These are phyloP conservation scores for Wickerhamomyces tratensis DNA, from an alignment of 805 yeast species.

Conservation along the genomic window DNA sequence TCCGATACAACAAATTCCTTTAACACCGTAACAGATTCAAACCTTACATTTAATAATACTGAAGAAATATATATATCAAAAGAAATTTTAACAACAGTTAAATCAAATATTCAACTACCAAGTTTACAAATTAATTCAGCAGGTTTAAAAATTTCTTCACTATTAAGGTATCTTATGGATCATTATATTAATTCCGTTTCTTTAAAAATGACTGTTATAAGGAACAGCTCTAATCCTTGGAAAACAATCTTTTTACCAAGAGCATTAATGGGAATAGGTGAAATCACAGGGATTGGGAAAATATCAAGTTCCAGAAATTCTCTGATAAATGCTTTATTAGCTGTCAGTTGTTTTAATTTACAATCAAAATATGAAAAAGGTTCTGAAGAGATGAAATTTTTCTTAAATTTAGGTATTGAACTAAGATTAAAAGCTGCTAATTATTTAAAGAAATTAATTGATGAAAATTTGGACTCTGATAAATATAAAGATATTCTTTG, in stretches of 20 bases:
- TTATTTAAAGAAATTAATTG: constrained; percentile 52
- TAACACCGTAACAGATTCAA: constrained; percentile 2
- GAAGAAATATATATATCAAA: constrained; percentile 1
- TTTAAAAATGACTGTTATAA: constrained; percentile 66
- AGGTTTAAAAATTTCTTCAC: constrained; percentile 55
- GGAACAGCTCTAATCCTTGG: constrained; percentile 78
- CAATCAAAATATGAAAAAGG: constrained; percentile 64
- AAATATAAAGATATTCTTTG: constrained; percentile 79
- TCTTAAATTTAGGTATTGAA: constrained; percentile 62
- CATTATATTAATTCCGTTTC: constrained; percentile 72
- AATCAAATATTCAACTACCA: background rate
- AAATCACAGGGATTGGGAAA: constrained; percentile 59
- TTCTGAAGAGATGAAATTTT: constrained; percentile 59
- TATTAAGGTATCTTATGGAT: constrained; percentile 61
- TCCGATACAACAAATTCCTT: background rate
- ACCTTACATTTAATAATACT: background rate
- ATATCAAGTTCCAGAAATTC: constrained; percentile 75
- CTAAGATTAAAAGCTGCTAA: constrained; percentile 66
- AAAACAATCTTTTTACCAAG: constrained; percentile 77
- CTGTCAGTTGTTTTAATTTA: constrained; percentile 74
- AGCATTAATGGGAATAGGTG: constrained; percentile 77
- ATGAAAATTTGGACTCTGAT: constrained; percentile 36
- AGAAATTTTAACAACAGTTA: background rate
- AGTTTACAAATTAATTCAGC: constrained; percentile 40
- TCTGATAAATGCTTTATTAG: constrained; percentile 65